These are phyloP conservation scores for Phragmites australis DNA, from an alignment of 176 grass and related monocot genomes.

Conservation along the genomic window DNA sequence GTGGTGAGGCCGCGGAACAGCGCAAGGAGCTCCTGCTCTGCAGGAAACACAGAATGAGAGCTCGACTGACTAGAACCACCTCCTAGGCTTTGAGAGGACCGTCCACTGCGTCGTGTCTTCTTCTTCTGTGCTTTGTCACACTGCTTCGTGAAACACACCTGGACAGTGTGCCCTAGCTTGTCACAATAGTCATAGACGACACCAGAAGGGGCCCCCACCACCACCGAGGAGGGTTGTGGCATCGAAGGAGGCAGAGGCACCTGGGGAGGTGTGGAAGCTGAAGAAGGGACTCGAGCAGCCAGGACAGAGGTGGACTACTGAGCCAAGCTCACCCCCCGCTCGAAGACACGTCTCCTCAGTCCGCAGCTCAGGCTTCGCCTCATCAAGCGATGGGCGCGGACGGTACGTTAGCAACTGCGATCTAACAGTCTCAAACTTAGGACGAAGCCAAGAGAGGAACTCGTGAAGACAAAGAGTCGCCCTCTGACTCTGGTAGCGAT, in stretches of 20 bases:
- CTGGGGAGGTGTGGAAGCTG: too few species aligned
- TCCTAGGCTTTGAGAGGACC: neutral
- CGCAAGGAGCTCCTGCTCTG: too few species aligned
- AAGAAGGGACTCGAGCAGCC: too few species aligned
- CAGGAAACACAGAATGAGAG: neutral
- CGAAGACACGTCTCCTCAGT: neutral
- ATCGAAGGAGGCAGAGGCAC: neutral
- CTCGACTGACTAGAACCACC: neutral
- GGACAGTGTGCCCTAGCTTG: too few species aligned
- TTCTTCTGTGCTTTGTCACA: too few species aligned
- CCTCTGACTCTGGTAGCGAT: too few species aligned
- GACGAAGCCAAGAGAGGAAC: neutral
- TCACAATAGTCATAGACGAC: too few species aligned
- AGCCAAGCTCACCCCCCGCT: neutral
- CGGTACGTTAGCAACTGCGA: neutral
- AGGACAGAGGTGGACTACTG: neutral
- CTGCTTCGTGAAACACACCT: too few species aligned
- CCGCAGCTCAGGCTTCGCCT: neutral
- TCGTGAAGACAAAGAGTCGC: neutral
- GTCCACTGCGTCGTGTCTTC: neutral
- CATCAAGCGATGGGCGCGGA: neutral
- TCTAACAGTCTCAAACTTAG: neutral
- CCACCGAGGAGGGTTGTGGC: too few species aligned
- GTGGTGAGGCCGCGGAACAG: neutral
- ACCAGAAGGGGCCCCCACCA: too few species aligned